A percentile compares a stretch with the other conserved stretches of the same genome.
phyloP scores from a whole-genome alignment of 139 green algal genomes.

The Micractinium sp. region DNA sequence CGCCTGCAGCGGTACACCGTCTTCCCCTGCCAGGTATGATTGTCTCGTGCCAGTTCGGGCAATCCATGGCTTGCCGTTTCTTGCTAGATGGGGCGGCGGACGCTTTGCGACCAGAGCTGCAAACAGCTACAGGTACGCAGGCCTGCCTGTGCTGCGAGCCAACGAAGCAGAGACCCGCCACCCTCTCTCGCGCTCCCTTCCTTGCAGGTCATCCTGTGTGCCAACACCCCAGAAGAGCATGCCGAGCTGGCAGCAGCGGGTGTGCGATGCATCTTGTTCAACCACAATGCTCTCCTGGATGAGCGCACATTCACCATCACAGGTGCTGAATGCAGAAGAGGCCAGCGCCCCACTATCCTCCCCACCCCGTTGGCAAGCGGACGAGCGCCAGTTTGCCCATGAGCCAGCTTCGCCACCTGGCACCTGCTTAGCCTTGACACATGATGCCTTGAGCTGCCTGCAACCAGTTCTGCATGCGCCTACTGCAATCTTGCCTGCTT shows the following conservation, averaged over 20 bases:
- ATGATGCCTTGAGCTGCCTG: not conserved
- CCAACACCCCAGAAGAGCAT: not conserved
- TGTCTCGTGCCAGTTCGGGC: not conserved
- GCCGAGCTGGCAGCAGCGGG: not conserved
- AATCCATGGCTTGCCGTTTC: not conserved
- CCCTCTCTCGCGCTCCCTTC: not conserved
- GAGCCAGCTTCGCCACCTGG: no score
- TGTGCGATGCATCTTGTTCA: slow-evolving; percentile 12
- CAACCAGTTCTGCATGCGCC: not conserved
- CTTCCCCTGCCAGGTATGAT: not conserved
- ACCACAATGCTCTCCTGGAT: not conserved
- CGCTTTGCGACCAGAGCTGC: no score
- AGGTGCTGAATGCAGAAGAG: not conserved
- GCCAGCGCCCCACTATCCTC: no score
- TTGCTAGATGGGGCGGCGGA: not conserved
- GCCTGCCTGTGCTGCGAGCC: not conserved
- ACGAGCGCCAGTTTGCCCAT: not conserved
- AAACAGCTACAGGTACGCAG: not conserved
- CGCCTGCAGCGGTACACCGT: not conserved
- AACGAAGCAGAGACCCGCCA: no score
- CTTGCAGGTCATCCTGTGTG: slow-evolving; percentile 13
- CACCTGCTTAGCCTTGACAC: not conserved
- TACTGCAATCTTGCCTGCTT: not conserved
- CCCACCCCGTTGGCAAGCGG: not conserved
- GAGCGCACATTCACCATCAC: not conserved